A percentile compares a stretch with the other conserved stretches of the same genome.
phyloP scores from a whole-genome alignment of 495 filamentous ascomycete genomes.

The Penicillium dipodomyicola region DNA sequence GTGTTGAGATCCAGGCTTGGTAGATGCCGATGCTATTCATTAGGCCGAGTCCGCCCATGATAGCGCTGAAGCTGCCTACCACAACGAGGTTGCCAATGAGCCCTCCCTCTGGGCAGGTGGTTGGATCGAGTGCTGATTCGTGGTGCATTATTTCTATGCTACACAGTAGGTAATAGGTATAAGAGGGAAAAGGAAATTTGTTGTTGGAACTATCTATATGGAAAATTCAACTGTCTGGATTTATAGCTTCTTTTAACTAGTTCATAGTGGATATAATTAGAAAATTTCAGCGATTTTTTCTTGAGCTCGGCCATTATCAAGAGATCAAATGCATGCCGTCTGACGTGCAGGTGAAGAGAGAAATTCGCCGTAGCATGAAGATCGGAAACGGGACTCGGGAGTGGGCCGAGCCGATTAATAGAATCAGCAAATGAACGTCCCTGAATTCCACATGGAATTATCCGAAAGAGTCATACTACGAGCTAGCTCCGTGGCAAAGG shows the following conservation, averaged over 20 bases:
- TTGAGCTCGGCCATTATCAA: conserved; percentile 3
- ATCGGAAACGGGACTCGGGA: neutral
- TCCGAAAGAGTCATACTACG: neutral
- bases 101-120: conserved; percentile 61
- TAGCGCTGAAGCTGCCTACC: conserved; percentile 62
- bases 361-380: neutral
- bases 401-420: neutral
- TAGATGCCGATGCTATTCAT: conserved; percentile 72
- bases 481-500: conserved; percentile 2
- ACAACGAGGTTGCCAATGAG: conserved; percentile 65
- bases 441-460: too few relatives aligned
- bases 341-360: neutral
- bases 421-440: conserved; percentile 1
- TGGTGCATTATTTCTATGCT: conserved; percentile 18
- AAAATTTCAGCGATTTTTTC: neutral
- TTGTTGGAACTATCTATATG: neutral
- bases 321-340: neutral
- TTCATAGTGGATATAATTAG: neutral
- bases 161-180: neutral
- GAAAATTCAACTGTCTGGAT: neutral
- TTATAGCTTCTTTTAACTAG: neutral
- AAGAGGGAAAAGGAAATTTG: neutral
- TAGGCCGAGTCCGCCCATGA: conserved; percentile 63
- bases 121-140: conserved; percentile 15
- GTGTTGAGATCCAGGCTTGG: conserved; percentile 60